phyloP scores from a whole-genome alignment of 2,329 filamentous ascomycete species.

The Sporothrix curviconia region DNA sequence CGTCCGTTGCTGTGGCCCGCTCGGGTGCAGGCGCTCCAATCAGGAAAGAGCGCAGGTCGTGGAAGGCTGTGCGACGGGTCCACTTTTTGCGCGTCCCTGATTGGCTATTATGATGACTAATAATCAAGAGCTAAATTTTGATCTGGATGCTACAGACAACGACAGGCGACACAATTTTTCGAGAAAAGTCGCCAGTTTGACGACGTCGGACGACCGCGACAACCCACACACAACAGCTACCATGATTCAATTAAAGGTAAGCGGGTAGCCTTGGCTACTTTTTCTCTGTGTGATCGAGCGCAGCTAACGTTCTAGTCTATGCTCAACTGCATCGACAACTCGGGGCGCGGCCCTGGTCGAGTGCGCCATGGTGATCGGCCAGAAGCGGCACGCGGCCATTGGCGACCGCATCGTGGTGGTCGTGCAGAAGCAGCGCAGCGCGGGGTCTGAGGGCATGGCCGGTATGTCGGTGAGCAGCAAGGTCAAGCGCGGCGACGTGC shows the following conservation, averaged over 20 bases:
- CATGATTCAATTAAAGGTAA: constrained; percentile 89
- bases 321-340: constrained; percentile 99
- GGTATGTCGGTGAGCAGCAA: constrained; percentile 75
- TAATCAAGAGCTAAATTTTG: not conserved
- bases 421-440: constrained; percentile 90
- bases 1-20: constrained; percentile 1
- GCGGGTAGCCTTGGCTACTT: no score
- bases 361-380: constrained; percentile 86
- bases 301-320: constrained; percentile 58
- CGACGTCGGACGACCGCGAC: not conserved
- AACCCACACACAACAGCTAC: constrained; percentile 32
- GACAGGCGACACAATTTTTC: not conserved
- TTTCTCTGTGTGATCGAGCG: not conserved
- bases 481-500: constrained; percentile 91
- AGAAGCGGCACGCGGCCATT: constrained; percentile 81
- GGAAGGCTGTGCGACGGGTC: not conserved
- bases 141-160: no score
- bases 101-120: constrained; percentile 11
- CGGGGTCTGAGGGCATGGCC: constrained; percentile 63
- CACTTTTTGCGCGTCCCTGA: not conserved
- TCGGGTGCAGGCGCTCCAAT: constrained; percentile 5
- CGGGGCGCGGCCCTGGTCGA: constrained; percentile 94
- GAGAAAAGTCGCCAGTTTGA: not conserved
- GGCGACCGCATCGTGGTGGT: constrained; percentile 97
- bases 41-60: not conserved